Evolutionary conservation across 2,329 filamentous ascomycete genomes (phyloP), one percentile per base, ranked within the genome.

Genomic region (Cadophora malorum): DNA sequence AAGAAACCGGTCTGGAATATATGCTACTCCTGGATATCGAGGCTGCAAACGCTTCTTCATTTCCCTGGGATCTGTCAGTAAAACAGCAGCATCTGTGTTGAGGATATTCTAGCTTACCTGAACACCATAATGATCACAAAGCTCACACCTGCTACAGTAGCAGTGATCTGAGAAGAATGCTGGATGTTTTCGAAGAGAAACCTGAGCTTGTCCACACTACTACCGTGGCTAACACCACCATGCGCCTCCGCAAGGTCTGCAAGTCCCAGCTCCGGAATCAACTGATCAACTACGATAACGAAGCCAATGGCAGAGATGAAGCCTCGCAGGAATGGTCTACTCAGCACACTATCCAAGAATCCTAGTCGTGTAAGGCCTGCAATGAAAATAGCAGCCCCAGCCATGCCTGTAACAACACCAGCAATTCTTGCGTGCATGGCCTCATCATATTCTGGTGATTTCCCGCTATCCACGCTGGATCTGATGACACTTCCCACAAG

Each of bases 281-380:
- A 82, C 80, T 99, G 96, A 78, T 98, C 96, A 45, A 98, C 93
- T 49, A 96, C 89, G 77, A 99, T 98, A 72, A 98, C 94, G 66
- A 97, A 92, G 60, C 96, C 96, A 77, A 99, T 96, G 62, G 96
- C 96, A 67, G 93, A 97, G 80, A 99, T 97, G 81, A 99, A 99
- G 0, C 96, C 96, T 68, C 96, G 86, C 66, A 98, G 81, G 75
- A 99, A 98, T 0, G 96, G 96, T 41, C 93, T 87, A 73, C 94
- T 97, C 45, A 99, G 85, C 12, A 99, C 94, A 75, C 93, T 97
- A 77, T 99, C 96, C 69, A 99, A 80, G 75, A 98, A 99, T 0
- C 96, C 96, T 3, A 99, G 82, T 16, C 96, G 87, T 28, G 92
- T 91, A 31, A 97, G 78, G 0, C 96, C 96, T 16, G 94, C 93